phyloP scores from a whole-genome alignment of 176 grass and related monocot genomes.

The Paspalum vaginatum region DNA sequence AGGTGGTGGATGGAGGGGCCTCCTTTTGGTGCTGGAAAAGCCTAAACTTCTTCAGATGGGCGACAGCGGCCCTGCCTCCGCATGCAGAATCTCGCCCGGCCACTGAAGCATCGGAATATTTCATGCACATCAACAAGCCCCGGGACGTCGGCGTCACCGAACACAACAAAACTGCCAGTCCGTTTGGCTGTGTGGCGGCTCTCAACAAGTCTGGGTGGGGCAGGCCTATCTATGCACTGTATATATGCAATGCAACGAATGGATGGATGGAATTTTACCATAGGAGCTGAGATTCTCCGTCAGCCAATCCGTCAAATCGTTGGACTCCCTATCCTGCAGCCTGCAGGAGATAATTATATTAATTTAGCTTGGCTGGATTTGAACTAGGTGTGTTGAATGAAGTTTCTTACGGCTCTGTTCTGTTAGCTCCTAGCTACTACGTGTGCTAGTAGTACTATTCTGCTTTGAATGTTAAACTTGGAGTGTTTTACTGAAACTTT shows the following conservation, averaged over 20 bases:
- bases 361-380: too few relatives aligned
- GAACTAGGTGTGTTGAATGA: too few relatives aligned
- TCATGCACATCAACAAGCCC: conserved; percentile 41
- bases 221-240: conserved; percentile 13
- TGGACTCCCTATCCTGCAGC: background rate
- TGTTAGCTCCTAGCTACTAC: too few relatives aligned
- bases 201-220: conserved; percentile 16
- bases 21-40: conserved; percentile 29
- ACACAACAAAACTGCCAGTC: conserved; percentile 24
- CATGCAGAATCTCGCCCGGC: conserved; percentile 44
- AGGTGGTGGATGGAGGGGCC: conserved; percentile 28
- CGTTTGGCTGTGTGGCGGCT: conserved; percentile 9
- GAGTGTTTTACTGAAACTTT: too few relatives aligned
- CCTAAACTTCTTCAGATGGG: conserved; percentile 40
- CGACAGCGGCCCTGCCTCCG: conserved; percentile 18
- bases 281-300: conserved; percentile 16
- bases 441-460: too few relatives aligned
- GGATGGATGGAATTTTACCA: background rate
- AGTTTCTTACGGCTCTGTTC: too few relatives aligned
- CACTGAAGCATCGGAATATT: conserved; percentile 37
- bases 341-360: too few relatives aligned
- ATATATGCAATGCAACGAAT: too few relatives aligned
- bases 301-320: conserved; percentile 28
- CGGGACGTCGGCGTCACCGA: conserved; percentile 35
- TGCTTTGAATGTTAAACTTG: too few relatives aligned